Percentiles rank a stretch among this genome's conserved stretches.
These are phyloP conservation scores for Dimocarpus longan DNA, from an alignment of 345 rosid genomes.

Conservation along the genomic window DNA sequence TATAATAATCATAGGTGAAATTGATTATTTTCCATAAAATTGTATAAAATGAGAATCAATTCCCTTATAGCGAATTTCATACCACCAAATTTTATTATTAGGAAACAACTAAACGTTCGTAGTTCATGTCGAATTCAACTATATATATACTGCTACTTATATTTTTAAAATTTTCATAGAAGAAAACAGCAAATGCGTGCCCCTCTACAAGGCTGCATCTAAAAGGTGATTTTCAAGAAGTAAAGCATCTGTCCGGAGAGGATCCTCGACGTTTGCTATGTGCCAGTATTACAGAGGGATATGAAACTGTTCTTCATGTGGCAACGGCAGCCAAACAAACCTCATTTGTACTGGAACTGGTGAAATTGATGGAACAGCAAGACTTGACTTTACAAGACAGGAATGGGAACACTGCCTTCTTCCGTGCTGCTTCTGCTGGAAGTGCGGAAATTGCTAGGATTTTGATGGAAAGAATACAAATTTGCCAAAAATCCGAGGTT, in stretches of 20 bases:
- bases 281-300: background rate
- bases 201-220: background rate
- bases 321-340: background rate
- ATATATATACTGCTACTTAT: no score
- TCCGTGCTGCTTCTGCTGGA: background rate
- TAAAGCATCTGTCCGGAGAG: background rate
- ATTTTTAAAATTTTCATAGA: no score
- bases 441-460: background rate
- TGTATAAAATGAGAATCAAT: no score
- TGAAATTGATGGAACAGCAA: background rate
- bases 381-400: background rate
- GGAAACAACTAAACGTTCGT: no score
- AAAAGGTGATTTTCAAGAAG: background rate
- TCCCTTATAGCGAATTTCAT: no score
- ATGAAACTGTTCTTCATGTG: background rate
- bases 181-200: background rate
- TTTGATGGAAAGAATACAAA: background rate
- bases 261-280: background rate
- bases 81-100: no score
- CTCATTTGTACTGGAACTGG: background rate
- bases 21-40: no score
- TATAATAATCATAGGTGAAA: no score
- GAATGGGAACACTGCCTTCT: slow-evolving; percentile 1
- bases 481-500: background rate
- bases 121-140: no score